These are phyloP conservation scores for Bryoglossum gracile DNA, from an alignment of 495 filamentous ascomycete genomes.

Conservation along the genomic window DNA sequence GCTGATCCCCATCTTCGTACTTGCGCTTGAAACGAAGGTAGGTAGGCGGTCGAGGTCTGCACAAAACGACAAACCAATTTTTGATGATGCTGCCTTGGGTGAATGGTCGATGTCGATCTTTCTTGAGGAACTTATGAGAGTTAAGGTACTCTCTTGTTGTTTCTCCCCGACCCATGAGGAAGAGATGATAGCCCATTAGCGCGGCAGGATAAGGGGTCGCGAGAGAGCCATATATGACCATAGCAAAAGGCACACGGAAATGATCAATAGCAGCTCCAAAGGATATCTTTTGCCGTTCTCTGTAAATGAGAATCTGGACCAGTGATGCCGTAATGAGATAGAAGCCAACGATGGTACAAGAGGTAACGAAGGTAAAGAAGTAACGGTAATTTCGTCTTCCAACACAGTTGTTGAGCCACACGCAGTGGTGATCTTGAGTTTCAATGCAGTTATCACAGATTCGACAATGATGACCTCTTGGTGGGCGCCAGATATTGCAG, in stretches of 20 bases:
- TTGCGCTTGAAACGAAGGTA: conserved; percentile 79
- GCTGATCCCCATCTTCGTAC: conserved; percentile 77
- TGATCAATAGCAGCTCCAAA: conserved; percentile 59
- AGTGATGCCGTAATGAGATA: conserved; percentile 71
- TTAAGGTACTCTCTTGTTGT: conserved; percentile 95
- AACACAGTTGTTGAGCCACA: conserved; percentile 98
- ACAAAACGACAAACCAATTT: conserved; percentile 78
- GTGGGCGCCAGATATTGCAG: conserved; percentile 93
- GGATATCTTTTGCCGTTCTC: conserved; percentile 46
- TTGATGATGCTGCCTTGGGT: conserved; percentile 66
- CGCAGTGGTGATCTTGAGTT: conserved; percentile 96
- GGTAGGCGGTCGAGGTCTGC: conserved; percentile 76
- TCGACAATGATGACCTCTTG: conserved; percentile 91
- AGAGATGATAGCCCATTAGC: conserved; percentile 80
- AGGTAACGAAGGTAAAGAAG: conserved; percentile 83
- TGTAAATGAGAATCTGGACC: conserved; percentile 72
- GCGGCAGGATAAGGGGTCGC: conserved; percentile 75
- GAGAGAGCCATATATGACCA: conserved; percentile 77
- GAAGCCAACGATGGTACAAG: conserved; percentile 64
- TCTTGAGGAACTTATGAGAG: conserved; percentile 86
- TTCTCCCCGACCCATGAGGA: conserved; percentile 81
- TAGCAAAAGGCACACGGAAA: conserved; percentile 76
- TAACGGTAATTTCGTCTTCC: conserved; percentile 97
- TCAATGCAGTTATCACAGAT: conserved; percentile 96
- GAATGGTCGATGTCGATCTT: conserved; percentile 87